These are phyloP conservation scores for Penicillium freii DNA, from an alignment of 2,329 filamentous ascomycete genomes.

Conservation along the genomic window DNA sequence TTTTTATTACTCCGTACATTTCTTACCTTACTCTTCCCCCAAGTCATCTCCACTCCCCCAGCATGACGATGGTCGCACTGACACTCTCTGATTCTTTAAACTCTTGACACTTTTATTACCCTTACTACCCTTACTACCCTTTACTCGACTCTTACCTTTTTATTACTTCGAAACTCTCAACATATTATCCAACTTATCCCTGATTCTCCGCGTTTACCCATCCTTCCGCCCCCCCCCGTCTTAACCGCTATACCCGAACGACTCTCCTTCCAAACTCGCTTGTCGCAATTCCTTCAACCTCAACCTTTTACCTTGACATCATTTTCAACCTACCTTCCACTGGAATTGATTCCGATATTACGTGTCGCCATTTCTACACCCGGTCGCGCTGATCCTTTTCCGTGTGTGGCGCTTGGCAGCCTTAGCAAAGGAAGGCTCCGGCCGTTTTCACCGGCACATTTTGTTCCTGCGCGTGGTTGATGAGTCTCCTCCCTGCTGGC, in stretches of 20 bases:
- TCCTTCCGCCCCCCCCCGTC: background rate
- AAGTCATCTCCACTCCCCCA: constrained; percentile 32
- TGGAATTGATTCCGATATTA: background rate
- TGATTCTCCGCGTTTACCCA: background rate
- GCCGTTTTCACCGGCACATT: constrained; percentile 28
- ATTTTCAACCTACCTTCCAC: background rate
- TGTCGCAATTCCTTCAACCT: constrained; percentile 10
- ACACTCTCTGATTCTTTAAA: constrained; percentile 8
- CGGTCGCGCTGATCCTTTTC: constrained; percentile 5
- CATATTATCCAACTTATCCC: background rate
- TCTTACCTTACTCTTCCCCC: constrained; percentile 15
- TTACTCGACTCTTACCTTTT: background rate
- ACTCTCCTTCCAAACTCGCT: constrained; percentile 6
- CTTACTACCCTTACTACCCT: background rate
- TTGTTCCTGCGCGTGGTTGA: constrained; percentile 26
- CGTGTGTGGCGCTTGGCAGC: constrained; percentile 18
- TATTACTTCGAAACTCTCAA: no score
- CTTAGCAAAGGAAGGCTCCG: constrained; percentile 19
- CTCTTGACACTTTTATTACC: background rate
- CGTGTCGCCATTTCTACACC: background rate
- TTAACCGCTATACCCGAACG: background rate
- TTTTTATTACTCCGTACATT: constrained; percentile 11
- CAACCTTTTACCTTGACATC: background rate
- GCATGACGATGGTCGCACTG: constrained; percentile 33
- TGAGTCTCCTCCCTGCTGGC: constrained; percentile 24